A percentile compares a stretch with the other conserved stretches of the same genome.
phyloP scores from a whole-genome alignment of 768 basidiomycete genomes.

The Trametes cubensis region DNA sequence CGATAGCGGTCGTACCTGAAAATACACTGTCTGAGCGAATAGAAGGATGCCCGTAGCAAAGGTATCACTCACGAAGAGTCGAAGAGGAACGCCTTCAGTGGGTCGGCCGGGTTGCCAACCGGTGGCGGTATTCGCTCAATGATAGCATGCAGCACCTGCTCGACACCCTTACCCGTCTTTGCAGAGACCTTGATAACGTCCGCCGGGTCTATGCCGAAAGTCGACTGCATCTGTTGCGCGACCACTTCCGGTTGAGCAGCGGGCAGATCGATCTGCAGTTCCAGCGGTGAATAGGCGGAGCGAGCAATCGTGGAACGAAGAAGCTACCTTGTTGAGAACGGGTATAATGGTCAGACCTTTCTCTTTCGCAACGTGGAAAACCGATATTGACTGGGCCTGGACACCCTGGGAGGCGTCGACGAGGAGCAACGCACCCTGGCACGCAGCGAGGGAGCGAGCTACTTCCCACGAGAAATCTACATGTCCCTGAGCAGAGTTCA shows the following conservation, averaged over 20 bases:
- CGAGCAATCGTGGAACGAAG: slow-evolving; percentile 8
- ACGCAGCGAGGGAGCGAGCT: slow-evolving; percentile 87
- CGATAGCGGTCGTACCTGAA: slow-evolving; percentile 90
- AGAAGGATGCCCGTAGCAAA: not conserved
- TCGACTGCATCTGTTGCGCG: slow-evolving; percentile 76
- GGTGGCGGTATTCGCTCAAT: slow-evolving; percentile 87
- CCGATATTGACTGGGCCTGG: slow-evolving; percentile 96
- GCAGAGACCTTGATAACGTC: slow-evolving; percentile 86
- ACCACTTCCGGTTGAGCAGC: slow-evolving; percentile 84
- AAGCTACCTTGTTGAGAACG: slow-evolving; percentile 83
- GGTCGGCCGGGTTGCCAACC: slow-evolving; percentile 48
- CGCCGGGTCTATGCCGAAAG: slow-evolving; percentile 76
- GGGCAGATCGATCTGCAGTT: slow-evolving; percentile 82
- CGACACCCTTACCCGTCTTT: slow-evolving; percentile 87
- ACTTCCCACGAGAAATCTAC: slow-evolving; percentile 99
- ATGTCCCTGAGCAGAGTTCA: slow-evolving; percentile 62
- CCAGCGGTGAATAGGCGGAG: not conserved
- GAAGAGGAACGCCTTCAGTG: slow-evolving; percentile 85
- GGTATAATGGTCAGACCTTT: slow-evolving; percentile 83
- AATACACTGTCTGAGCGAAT: slow-evolving; percentile 18
- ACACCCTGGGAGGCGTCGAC: slow-evolving; percentile 98
- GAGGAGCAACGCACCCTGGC: slow-evolving; percentile 82
- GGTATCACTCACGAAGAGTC: slow-evolving; percentile 76
- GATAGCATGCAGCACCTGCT: slow-evolving; percentile 76
- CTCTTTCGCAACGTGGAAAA: slow-evolving; percentile 87